phyloP scores from a whole-genome alignment of 202 grass and related monocot species.

The Hordeum pubiflorum region DNA sequence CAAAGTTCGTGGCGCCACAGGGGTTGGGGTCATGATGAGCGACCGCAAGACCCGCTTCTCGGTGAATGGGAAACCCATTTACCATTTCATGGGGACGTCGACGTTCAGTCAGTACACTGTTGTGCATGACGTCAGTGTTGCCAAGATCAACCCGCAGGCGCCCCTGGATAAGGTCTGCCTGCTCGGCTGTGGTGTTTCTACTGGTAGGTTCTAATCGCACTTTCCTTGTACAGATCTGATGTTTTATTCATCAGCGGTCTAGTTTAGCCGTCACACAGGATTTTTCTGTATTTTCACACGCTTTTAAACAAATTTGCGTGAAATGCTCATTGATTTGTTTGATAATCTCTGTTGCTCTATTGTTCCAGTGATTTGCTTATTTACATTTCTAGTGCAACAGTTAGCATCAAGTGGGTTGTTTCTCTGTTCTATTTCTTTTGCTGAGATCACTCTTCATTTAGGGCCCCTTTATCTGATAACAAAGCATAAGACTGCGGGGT shows the following conservation, averaged over 20 bases:
- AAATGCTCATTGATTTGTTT: background rate
- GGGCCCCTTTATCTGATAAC: background rate
- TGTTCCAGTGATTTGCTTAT: background rate
- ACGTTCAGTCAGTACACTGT: conserved; percentile 98
- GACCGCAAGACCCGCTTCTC: conserved; percentile 82
- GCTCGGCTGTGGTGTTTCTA: conserved; percentile 95
- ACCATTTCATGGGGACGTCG: conserved; percentile 99
- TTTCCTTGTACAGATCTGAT: background rate
- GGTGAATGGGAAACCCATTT: conserved; percentile 74
- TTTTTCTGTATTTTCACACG: background rate
- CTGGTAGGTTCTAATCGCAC: conserved; percentile 38
- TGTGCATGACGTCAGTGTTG: conserved; percentile 95
- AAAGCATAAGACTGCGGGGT: background rate
- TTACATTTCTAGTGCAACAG: background rate
- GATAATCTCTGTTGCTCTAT: background rate
- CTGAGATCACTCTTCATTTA: background rate
- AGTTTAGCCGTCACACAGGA: background rate
- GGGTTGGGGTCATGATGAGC: conserved; percentile 86
- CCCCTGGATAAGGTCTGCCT: conserved; percentile 90
- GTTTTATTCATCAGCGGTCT: background rate
- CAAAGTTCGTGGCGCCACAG: conserved; percentile 80
- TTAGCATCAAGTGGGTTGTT: background rate
- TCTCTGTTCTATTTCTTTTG: background rate
- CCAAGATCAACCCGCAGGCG: conserved; percentile 79
- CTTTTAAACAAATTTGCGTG: background rate